Percentiles rank a stretch among this genome's conserved stretches.
phyloP scores from a whole-genome alignment of 1,284 basidiomycete genomes.

The Tilletia horrida region DNA sequence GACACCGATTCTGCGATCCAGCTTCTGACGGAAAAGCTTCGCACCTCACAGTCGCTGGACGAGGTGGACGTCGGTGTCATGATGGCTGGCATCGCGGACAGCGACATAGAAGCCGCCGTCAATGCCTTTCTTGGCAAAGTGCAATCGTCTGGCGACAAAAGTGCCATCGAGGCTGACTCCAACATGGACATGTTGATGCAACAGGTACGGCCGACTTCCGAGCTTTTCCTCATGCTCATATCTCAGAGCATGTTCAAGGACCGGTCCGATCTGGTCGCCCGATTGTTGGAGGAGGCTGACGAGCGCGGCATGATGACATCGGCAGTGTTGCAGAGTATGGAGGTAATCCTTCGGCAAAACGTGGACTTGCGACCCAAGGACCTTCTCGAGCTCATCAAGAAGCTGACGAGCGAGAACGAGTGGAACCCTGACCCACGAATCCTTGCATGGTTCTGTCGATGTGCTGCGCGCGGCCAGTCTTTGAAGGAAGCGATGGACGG shows the following conservation, averaged over 20 bases:
- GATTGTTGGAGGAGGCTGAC: neutral
- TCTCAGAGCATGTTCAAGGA: conserved; percentile 1
- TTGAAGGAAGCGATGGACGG: conserved; percentile 12
- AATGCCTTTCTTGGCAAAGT: neutral
- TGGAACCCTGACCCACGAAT: conserved; percentile 9
- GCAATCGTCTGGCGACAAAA: too few relatives aligned
- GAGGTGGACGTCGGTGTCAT: conserved; percentile 10
- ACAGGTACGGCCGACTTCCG: neutral
- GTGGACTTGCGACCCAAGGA: conserved; percentile 13
- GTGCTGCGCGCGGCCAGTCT: conserved; percentile 7
- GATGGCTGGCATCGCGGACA: conserved; percentile 3
- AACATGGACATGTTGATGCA: too few relatives aligned
- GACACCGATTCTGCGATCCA: neutral
- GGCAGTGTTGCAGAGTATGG: conserved; percentile 2
- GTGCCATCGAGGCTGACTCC: too few relatives aligned
- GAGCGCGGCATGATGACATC: neutral
- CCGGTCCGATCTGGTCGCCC: neutral
- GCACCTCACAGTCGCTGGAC: neutral
- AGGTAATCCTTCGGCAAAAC: conserved; percentile 11
- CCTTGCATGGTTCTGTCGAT: conserved; percentile 12
- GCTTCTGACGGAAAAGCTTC: neutral
- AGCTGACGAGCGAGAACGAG: neutral
- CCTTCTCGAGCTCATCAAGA: neutral
- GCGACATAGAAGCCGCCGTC: conserved; percentile 1
- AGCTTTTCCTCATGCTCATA: conserved; percentile 11